A percentile compares a stretch with the other conserved stretches of the same genome.
Conservation (phyloP, 1,139 yeast genomes). For the Pichia sp. region DNA sequence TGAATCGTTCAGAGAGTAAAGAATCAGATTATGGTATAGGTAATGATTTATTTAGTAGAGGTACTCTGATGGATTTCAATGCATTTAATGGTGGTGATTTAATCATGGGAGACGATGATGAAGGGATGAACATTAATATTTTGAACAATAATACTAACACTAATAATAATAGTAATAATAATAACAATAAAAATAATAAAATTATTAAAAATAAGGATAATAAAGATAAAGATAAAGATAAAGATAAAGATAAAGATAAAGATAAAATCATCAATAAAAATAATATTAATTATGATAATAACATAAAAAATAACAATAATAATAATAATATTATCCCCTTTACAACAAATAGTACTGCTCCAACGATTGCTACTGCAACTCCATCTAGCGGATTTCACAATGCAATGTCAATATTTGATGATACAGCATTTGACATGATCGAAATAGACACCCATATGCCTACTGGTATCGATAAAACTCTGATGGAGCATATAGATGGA, state of each 20-base stretch:
- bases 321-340: background rate
- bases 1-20: slow-evolving; percentile 9
- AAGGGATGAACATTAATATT: background rate
- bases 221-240: background rate
- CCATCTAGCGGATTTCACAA: background rate
- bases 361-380: too few species aligned
- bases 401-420: slow-evolving; percentile 1
- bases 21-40: slow-evolving; percentile 4
- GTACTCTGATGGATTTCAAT: slow-evolving; percentile 12
- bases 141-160: background rate
- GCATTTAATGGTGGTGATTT: slow-evolving; percentile 10
- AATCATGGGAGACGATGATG: slow-evolving; percentile 8
- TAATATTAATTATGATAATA: background rate
- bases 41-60: slow-evolving; percentile 3
- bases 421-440: background rate
- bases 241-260: background rate
- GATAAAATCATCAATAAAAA: background rate
- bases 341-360: too few species aligned
- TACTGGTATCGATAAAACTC: background rate
- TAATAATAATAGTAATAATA: background rate
- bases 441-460: background rate
- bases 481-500: background rate
- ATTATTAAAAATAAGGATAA: too few species aligned
- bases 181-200: too few species aligned
- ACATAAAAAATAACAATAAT: background rate